These are phyloP conservation scores for Bondarzewia mesenterica DNA, from an alignment of 1,284 basidiomycete genomes.

Conservation along the genomic window DNA sequence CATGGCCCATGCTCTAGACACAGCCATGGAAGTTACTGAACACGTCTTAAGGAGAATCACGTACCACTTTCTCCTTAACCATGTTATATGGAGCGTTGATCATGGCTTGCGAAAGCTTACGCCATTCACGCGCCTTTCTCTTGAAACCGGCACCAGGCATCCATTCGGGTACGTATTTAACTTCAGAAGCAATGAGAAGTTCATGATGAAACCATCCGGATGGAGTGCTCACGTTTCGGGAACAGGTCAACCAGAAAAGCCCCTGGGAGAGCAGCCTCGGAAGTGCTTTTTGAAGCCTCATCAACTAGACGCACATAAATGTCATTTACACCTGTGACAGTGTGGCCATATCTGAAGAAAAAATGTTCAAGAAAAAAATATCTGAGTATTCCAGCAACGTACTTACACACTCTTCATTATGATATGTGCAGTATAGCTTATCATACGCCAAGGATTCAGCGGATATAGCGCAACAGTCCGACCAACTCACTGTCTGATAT, in stretches of 20 bases:
- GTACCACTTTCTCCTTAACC: conserved; percentile 13
- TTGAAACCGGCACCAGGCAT: conserved; percentile 16
- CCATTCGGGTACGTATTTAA: conserved; percentile 17
- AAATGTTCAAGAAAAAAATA: neutral
- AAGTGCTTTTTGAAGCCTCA: conserved; percentile 18
- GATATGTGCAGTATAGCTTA: conserved; percentile 12
- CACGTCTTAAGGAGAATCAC: neutral
- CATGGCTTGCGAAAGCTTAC: conserved; percentile 10
- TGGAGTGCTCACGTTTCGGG: conserved; percentile 18
- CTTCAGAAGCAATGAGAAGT: conserved; percentile 3
- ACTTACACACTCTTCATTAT: conserved; percentile 14
- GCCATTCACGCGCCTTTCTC: conserved; percentile 12
- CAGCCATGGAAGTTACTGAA: neutral
- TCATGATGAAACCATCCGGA: neutral
- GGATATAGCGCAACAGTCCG: neutral
- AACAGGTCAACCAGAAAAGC: conserved; percentile 22
- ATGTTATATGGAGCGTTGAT: conserved; percentile 13
- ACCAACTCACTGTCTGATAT: conserved; percentile 10
- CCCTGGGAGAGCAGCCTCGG: conserved; percentile 19
- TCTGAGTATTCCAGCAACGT: neutral
- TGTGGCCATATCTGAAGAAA: conserved; percentile 9
- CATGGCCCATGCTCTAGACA: conserved; percentile 6
- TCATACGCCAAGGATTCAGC: neutral
- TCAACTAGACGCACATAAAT: conserved; percentile 14
- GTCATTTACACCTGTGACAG: conserved; percentile 13